A percentile compares a stretch with the other conserved stretches of the same genome.
These are phyloP conservation scores for Marsdenia floribunda DNA, from an alignment of 257 asterid species.

Conservation along the genomic window DNA sequence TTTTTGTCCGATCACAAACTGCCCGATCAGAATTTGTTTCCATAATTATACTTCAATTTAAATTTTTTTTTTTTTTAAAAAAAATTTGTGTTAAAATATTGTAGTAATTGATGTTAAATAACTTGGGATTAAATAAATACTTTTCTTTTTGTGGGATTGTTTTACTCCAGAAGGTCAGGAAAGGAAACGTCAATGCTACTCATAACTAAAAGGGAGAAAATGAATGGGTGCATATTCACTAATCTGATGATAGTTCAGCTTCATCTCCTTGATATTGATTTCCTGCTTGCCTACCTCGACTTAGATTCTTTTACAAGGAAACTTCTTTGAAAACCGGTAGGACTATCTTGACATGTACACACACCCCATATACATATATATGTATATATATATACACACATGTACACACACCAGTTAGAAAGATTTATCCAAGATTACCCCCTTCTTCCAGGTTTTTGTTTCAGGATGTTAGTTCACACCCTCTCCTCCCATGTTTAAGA, in stretches of 20 bases:
- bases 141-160: too few relatives aligned
- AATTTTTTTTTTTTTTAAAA: neutral
- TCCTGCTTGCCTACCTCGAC: neutral
- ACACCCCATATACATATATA: neutral
- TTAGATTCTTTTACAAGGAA: neutral
- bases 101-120: too few relatives aligned
- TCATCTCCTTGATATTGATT: neutral
- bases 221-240: neutral
- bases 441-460: neutral
- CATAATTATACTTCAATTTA: too few relatives aligned
- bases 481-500: neutral
- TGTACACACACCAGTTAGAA: too few relatives aligned
- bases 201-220: neutral
- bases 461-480: neutral
- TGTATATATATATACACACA: too few relatives aligned
- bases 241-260: neutral
- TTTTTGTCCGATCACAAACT: too few relatives aligned
- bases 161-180: neutral
- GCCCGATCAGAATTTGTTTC: too few relatives aligned
- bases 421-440: too few relatives aligned
- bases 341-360: too few relatives aligned
- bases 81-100: too few relatives aligned
- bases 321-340: neutral
- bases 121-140: too few relatives aligned
- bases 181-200: neutral